Base-by-base conservation (phyloP, 2,329 filamentous ascomycete species). In the Cordyceps tenuipes region DNA sequence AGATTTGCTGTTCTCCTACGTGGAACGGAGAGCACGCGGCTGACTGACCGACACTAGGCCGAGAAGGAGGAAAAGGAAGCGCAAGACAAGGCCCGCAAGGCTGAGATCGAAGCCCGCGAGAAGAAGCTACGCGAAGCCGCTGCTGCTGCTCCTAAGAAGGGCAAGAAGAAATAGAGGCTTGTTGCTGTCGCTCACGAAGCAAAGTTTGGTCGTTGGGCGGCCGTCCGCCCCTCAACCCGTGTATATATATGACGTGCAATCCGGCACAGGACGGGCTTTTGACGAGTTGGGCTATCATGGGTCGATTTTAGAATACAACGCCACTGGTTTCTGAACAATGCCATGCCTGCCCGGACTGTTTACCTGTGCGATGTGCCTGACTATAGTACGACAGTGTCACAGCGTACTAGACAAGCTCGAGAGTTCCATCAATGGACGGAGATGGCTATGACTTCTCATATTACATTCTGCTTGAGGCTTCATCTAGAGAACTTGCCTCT, bases 41-140 rank as follows among this genome's bases (percentile, higher is more conserved):
- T 64, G 57, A 69, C 71, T 8, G 23, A 50, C 49, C 51, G 21
- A 5, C 19, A 57, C 1, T 51, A 83, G 82, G 82, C 82, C 9
- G 82, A 85, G 71, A 81, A 79, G 64, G 81, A 85, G 67, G 82
- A 83, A 69, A 75, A 68, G 51, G 82, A 84, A 2, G 80, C 76
- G 15, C 73, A 75, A 60, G 80, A 83, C 61, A 76, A 75, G 65
- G 71, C 70, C 10, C 77, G 77, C 65, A 76, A 70, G 67, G 71
- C 73, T 3, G 80, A 84, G 69, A 75, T 82, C 39, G 80, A 83
- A 46, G 79, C 77, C 2, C 79, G 72, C 66, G 81, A 84, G 69
- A 79, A 81, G 49, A 83, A 82, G 76, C 76, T 76, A 70, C 78
- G 82, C 31, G 79, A 79, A 69, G 77, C 77, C 8, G 81, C 80